Base-by-base conservation (phyloP, 768 basidiomycete genomes). In the Austroboletus eburneus region DNA sequence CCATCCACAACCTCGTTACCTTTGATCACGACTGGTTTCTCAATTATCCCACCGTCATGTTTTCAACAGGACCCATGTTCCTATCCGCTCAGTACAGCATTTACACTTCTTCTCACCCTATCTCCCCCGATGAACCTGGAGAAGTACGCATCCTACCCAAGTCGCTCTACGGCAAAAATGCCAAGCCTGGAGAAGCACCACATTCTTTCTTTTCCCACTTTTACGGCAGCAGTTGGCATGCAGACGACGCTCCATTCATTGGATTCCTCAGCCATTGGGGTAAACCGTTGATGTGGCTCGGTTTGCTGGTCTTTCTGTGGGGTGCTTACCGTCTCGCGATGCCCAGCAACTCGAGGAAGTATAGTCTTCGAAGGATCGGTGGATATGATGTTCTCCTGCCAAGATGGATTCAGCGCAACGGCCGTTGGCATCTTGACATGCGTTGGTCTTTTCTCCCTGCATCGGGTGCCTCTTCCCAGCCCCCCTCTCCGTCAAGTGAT, bases 41-140 rank as follows among this genome's bases (percentile, higher is more conserved):
- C 62, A 96, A 98, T 69, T 99, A 99, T 57, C 96, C 96, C 25
- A 99, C 96, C 22, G 96, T 99, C 73, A 99, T 99, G 96, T 99
- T 99, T 70, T 92, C 92, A 43, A 99, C 96, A 0, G 95, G 95
- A 1, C 96, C 96, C 58, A 99, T 99, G 96, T 99, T 97, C 69
- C 72, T 99, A 12, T 97, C 94, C 1, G 83, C 86, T 3, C 91
- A 96, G 63, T 95, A 95, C 65, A 89, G 91, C 34, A 74, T 94
- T 42, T 98, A 89, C 68, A 78, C 79, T 5, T 73, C 86, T 4
- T 76, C 83, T 10, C 80, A 89, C 46, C 77, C 81, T 24, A 71
- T 72, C 13, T 78, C 79, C 16, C 64, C 69, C 2, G 67, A 69
- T 7, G 59, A 66, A 8, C 81, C 82, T n/a, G 73, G 79, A 13